Base-by-base conservation (phyloP, 192 early-diverging fungal genomes). In the Coemansia sp. region DNA sequence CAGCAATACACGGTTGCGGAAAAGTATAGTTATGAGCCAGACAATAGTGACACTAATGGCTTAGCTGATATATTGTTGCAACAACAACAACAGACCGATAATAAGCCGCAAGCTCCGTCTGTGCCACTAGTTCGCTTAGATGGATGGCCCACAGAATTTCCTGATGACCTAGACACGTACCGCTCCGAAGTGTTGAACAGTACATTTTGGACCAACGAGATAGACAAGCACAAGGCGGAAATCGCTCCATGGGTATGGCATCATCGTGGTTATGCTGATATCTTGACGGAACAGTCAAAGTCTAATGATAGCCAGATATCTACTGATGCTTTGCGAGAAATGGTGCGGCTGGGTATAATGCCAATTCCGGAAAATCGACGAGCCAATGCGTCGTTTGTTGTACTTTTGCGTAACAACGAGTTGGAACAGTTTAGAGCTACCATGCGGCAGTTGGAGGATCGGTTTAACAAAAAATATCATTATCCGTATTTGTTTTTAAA, bases 401-500 rank as follows among this genome's bases (percentile, higher is more conserved):
- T 90, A 0, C 73, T 91, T 11, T 51, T 87, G 12, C 81, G 84
- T 4, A 85, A 87, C 72, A 61, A 68, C 2, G 87, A 90, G 30
- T 64, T 89, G 60, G 54, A 83, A 30, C 71, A 72, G 2, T 81
- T 87, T 40, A 61, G 67, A 7, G 40, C 64, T 5, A 85, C 86
- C 0, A 57, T 88, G 67, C 76, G 85, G 12, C 81, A 86, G 50
- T 64, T 91, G 3, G 87, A 92, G 61, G 83, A 87, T 56, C 79
- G 88, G 33, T 91, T 91, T 61, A 92, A 92, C 60, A 64, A 75
- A 5, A 58, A 55, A 30, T 84, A 84, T 42, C 77, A 88, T 40
- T 92, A 92, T 67, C 90, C 90, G 7, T 92, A 91, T 69, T 48
- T 92, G 33, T 85, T 92, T 40, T 75, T 92, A 0, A 90, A 91